phyloP scores from a whole-genome alignment of 169 alveolate species.

The Plasmodium vinckei region DNA sequence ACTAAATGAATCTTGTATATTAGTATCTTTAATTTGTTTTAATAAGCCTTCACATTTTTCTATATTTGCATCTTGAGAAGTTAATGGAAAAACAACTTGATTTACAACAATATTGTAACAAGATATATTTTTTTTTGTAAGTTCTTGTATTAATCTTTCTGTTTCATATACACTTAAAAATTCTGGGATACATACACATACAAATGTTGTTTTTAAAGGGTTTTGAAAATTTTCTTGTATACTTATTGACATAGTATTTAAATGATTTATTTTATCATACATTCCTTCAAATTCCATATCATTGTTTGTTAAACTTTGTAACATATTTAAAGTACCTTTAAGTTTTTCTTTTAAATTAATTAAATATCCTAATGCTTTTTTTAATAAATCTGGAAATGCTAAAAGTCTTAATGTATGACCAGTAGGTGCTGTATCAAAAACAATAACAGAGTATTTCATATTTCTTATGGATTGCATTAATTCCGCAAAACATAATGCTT shows the following conservation, averaged over 20 bases:
- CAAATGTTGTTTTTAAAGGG: constrained; percentile 94
- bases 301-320: constrained; percentile 39
- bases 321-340: constrained; percentile 79
- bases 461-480: constrained; percentile 95
- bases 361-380: constrained; percentile 93
- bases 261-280: constrained; percentile 87
- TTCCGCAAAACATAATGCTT: constrained; percentile 98
- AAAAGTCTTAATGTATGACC: constrained; percentile 99
- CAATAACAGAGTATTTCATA: constrained; percentile 93
- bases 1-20: constrained; percentile 15
- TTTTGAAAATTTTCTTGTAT: constrained; percentile 89
- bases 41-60: constrained; percentile 9
- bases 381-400: constrained; percentile 96
- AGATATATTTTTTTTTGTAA: constrained; percentile 95
- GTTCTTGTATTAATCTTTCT: constrained; percentile 96
- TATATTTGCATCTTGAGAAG: constrained; percentile 33
- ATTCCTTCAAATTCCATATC: constrained; percentile 71
- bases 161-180: constrained; percentile 98
- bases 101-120: constrained; percentile 97
- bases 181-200: constrained; percentile 99
- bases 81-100: constrained; percentile 95
- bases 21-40: constrained; percentile 18
- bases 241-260: constrained; percentile 87
- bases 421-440: constrained; percentile 99
- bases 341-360: constrained; percentile 87